phyloP scores from a whole-genome alignment of 257 asterid species.

The Lycium ferocissimum region DNA sequence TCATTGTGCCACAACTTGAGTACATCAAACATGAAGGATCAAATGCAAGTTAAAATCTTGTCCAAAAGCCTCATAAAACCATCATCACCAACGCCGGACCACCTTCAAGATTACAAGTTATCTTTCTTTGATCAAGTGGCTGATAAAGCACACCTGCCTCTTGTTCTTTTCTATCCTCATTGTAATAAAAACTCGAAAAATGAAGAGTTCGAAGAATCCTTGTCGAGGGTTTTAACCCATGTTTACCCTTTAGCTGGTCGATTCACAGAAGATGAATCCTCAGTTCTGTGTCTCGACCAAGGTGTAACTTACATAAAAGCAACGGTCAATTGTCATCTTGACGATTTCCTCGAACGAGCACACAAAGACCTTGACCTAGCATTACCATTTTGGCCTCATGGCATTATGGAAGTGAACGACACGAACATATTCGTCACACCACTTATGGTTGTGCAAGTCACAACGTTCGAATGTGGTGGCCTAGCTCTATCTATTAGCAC shows the following conservation, averaged over 20 bases:
- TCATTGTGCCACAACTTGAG: background rate
- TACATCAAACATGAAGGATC: background rate
- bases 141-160: slow-evolving; percentile 17
- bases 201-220: slow-evolving; percentile 34
- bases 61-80: slow-evolving; percentile 44
- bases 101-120: slow-evolving; percentile 35
- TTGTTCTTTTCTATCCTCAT: slow-evolving; percentile 45
- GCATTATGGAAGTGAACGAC: background rate
- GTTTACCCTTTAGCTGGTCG: slow-evolving; percentile 57
- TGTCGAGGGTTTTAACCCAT: slow-evolving; percentile 41
- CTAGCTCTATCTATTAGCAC: slow-evolving; percentile 4
- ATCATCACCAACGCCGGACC: slow-evolving; percentile 50
- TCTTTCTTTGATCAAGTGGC: slow-evolving; percentile 55
- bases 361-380: background rate
- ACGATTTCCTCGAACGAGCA: background rate
- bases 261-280: slow-evolving; percentile 14
- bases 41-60: background rate
- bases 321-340: background rate
- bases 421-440: slow-evolving; percentile 8
- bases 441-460: slow-evolving; percentile 25
- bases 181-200: background rate
- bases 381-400: slow-evolving; percentile 19
- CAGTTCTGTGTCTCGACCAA: slow-evolving; percentile 42
- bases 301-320: slow-evolving; percentile 48
- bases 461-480: slow-evolving; percentile 35